phyloP scores from a whole-genome alignment of 139 green algal species.

The Zygnema circumcarinatum region DNA sequence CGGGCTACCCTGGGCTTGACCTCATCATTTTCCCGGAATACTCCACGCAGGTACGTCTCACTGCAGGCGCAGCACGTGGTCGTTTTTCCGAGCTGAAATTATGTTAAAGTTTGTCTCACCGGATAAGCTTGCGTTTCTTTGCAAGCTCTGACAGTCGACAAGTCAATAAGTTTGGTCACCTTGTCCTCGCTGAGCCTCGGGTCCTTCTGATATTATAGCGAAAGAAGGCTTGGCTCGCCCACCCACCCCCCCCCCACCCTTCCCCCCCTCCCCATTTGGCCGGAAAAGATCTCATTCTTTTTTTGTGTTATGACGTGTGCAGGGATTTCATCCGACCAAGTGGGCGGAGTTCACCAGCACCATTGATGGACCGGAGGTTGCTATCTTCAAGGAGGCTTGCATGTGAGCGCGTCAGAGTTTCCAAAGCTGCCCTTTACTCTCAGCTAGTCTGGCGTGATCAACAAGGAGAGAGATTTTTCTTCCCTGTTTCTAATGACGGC shows the following conservation, averaged over 20 bases:
- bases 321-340: constrained; percentile 51
- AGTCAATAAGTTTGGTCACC: background rate
- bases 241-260: too few species aligned
- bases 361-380: constrained; percentile 57
- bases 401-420: constrained; percentile 11
- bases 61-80: background rate
- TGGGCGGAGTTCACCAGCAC: constrained; percentile 49
- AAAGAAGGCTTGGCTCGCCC: too few species aligned
- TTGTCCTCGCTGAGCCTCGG: too few species aligned
- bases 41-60: constrained; percentile 43
- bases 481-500: too few species aligned
- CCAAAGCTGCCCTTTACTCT: background rate
- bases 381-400: constrained; percentile 58
- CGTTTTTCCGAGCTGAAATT: background rate
- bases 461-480: background rate
- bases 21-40: constrained; percentile 66
- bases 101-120: too few species aligned
- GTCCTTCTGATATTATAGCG: too few species aligned
- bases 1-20: constrained; percentile 60
- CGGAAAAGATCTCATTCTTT: too few species aligned
- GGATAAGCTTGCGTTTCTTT: too few species aligned
- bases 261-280: too few species aligned
- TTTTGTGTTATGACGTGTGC: too few species aligned
- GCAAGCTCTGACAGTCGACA: background rate
- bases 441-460: background rate